Percentiles rank a stretch among this genome's conserved stretches.
phyloP scores from a whole-genome alignment of 2,329 filamentous ascomycete genomes.

The Coniochaeta sp. region DNA sequence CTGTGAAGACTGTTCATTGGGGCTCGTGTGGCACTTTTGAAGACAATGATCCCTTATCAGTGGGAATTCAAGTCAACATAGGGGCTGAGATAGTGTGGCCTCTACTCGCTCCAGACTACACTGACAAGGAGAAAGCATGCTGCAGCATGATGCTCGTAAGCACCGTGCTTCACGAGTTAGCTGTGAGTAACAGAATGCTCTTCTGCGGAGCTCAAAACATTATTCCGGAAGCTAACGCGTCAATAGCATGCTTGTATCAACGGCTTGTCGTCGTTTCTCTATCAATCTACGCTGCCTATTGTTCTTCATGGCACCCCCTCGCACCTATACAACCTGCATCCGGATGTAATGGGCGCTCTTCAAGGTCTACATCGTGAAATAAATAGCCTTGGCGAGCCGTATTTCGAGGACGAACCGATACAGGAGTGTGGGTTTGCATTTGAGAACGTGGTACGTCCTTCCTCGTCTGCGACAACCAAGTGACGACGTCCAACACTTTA shows the following conservation, averaged over 20 bases:
- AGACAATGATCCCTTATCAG: background rate
- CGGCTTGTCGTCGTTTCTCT: background rate
- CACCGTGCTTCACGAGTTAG: conserved; percentile 9
- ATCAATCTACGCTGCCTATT: background rate
- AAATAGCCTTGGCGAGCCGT: conserved; percentile 1
- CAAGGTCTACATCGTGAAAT: background rate
- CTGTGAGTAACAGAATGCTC: conserved; percentile 3
- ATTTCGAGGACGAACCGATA: conserved; percentile 3
- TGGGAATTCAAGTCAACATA: background rate
- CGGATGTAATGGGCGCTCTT: background rate
- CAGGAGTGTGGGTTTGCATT: conserved; percentile 5
- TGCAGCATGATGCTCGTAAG: conserved; percentile 4
- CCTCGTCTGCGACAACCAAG: background rate
- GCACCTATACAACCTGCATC: background rate
- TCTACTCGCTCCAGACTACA: conserved; percentile 4
- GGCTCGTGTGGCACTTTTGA: background rate
- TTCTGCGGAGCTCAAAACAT: background rate
- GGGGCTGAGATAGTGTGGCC: conserved; percentile 5
- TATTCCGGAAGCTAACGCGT: background rate
- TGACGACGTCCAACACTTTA: background rate
- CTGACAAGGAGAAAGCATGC: conserved; percentile 5
- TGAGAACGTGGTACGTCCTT: conserved; percentile 7
- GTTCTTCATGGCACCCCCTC: background rate
- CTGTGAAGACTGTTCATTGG: background rate
- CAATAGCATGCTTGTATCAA: background rate